Evolutionary conservation across 352 stramenopile species (phyloP).

Genomic region (Phytophthora litchii): DNA sequence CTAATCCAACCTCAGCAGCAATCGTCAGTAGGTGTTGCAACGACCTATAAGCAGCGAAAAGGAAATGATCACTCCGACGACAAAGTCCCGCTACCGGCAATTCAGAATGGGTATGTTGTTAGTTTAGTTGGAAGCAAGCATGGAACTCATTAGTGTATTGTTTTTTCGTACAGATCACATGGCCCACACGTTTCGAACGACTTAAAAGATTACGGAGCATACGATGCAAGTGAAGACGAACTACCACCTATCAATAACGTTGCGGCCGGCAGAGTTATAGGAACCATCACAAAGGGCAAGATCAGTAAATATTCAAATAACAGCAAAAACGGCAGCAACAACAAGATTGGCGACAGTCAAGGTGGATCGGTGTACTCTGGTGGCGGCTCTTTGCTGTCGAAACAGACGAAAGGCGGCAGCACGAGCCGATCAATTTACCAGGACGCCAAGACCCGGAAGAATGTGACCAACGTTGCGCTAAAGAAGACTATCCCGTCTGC

Average conservation of each 20-base stretch:
- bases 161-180: slow-evolving; percentile 21
- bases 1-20: slow-evolving; percentile 35
- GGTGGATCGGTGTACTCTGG: slow-evolving; percentile 26
- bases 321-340: slow-evolving; percentile 33
- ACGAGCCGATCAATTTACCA: slow-evolving; percentile 44
- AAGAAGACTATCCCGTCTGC: slow-evolving; percentile 38
- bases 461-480: slow-evolving; percentile 15
- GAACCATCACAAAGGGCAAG: slow-evolving; percentile 29
- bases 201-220: slow-evolving; percentile 29
- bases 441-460: slow-evolving; percentile 44
- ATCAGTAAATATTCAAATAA: slow-evolving; percentile 35
- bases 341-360: slow-evolving; percentile 31
- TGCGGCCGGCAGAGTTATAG: slow-evolving; percentile 5
- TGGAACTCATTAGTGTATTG: slow-evolving; percentile 1
- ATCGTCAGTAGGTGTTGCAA: slow-evolving; percentile 24
- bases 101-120: slow-evolving; percentile 48
- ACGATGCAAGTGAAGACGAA: slow-evolving; percentile 50
- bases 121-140: neutral
- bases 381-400: slow-evolving; percentile 25
- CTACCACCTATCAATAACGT: slow-evolving; percentile 55
- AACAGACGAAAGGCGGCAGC: slow-evolving; percentile 32
- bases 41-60: slow-evolving; percentile 51
- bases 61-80: slow-evolving; percentile 56
- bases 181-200: slow-evolving; percentile 24
- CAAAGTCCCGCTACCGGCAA: slow-evolving; percentile 55